Conservation (phyloP, 2,329 filamentous ascomycete species). For the Colletotrichum euphorbiae region DNA sequence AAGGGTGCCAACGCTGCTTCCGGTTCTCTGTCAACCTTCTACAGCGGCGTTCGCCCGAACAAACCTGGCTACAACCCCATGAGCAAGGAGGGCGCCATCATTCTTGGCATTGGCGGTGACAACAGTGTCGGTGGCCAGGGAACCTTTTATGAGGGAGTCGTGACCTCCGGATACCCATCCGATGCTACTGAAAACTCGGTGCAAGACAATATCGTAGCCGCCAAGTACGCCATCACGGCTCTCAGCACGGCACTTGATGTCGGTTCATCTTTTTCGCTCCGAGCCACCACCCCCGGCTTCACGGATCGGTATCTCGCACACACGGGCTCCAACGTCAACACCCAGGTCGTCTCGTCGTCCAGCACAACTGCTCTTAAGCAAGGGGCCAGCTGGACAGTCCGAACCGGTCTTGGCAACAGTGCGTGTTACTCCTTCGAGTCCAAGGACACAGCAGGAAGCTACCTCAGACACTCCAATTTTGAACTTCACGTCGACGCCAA, state of each 20-base stretch:
- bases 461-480: constrained; percentile 67
- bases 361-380: constrained; percentile 62
- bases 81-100: constrained; percentile 73
- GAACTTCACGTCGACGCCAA: constrained; percentile 60
- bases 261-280: constrained; percentile 65
- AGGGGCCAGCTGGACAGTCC: constrained; percentile 65
- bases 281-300: constrained; percentile 65
- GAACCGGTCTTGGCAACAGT: constrained; percentile 65
- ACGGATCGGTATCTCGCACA: constrained; percentile 67
- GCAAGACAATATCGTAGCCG: constrained; percentile 70
- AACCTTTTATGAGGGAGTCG: constrained; percentile 74
- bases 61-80: constrained; percentile 69
- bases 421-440: constrained; percentile 73
- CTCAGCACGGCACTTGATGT: constrained; percentile 60
- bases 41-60: constrained; percentile 65
- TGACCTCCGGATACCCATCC: constrained; percentile 71
- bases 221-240: constrained; percentile 63
- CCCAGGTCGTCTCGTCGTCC: constrained; percentile 64
- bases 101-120: constrained; percentile 78
- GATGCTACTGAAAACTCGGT: constrained; percentile 69
- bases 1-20: constrained; percentile 68
- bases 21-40: constrained; percentile 68
- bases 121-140: constrained; percentile 70
- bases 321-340: constrained; percentile 61
- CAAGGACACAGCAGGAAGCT: constrained; percentile 67